Evolutionary conservation across 2,329 filamentous ascomycete genomes (phyloP).

Genomic region (Arachnomyces sp.): DNA sequence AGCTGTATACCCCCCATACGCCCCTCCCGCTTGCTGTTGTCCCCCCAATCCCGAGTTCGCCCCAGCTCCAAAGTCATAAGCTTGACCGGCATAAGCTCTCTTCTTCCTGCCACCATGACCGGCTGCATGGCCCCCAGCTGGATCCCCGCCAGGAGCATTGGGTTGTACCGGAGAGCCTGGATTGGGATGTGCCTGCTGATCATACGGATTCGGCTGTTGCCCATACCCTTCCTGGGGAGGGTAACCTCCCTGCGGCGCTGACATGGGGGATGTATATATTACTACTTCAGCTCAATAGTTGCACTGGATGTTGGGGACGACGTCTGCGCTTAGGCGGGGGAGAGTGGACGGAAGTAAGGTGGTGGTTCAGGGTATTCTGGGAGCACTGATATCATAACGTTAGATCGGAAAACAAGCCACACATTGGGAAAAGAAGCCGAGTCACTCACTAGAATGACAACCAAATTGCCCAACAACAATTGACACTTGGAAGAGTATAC

Average conservation of each 20-base stretch:
- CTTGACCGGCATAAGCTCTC: slow-evolving; percentile 86
- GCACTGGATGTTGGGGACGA: no score
- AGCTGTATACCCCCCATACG: slow-evolving; percentile 54
- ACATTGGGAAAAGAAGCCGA: no score
- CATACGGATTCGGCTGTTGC: slow-evolving; percentile 29
- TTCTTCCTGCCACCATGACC: slow-evolving; percentile 56
- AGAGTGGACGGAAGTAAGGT: no score
- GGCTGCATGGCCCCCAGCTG: slow-evolving; percentile 6
- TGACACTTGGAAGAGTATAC: no score
- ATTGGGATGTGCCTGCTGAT: slow-evolving; percentile 32
- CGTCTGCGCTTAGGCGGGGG: no score
- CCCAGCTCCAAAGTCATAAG: slow-evolving; percentile 84
- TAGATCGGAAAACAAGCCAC: no score
- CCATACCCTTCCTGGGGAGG: slow-evolving; percentile 44
- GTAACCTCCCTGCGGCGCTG: slow-evolving; percentile 45
- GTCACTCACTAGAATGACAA: no score
- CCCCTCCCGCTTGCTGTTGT: slow-evolving; percentile 44
- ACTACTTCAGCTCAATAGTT: background rate
- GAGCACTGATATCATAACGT: no score
- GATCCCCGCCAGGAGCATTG: slow-evolving; percentile 16
- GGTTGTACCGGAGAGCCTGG: slow-evolving; percentile 24
- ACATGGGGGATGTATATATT: slow-evolving; percentile 28
- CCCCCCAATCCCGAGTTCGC: slow-evolving; percentile 61
- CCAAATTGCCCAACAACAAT: no score
- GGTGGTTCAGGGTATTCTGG: no score